These are phyloP conservation scores for Carex parvula DNA, from an alignment of 176 grass and related monocot genomes.

Conservation along the genomic window DNA sequence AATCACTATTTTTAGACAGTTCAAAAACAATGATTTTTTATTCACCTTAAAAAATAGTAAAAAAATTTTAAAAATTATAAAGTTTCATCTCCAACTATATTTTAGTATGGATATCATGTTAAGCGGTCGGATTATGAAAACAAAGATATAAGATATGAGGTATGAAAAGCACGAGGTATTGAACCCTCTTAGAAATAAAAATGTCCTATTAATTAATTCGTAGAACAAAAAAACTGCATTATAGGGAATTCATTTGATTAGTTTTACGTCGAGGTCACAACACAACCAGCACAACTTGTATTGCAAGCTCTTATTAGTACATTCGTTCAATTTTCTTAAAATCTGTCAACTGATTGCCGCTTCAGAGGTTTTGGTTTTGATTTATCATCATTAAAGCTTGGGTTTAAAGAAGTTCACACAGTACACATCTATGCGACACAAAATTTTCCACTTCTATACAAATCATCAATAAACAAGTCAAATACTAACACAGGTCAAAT, in stretches of 20 bases:
- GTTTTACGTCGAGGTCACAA: background rate
- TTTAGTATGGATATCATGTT: too few species aligned
- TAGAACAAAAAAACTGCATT: background rate
- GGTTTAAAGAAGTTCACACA: background rate
- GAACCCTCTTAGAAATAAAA: background rate
- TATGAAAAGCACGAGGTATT: too few species aligned
- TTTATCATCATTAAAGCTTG: background rate
- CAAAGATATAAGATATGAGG: too few species aligned
- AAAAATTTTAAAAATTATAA: too few species aligned
- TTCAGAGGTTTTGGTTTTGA: background rate
- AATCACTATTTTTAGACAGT: too few species aligned
- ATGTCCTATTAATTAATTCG: background rate
- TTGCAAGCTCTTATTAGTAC: background rate
- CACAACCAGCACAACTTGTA: background rate
- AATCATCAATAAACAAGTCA: background rate
- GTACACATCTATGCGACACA: background rate
- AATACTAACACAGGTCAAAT: background rate
- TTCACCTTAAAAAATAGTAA: too few species aligned
- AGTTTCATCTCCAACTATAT: too few species aligned
- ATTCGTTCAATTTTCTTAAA: background rate
- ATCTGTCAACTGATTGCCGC: background rate
- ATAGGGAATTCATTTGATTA: background rate
- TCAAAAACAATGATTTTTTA: too few species aligned
- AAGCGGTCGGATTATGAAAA: too few species aligned
- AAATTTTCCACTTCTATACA: background rate